A percentile compares a stretch with the other conserved stretches of the same genome.
Evolutionary conservation across 305 asterid species (phyloP).

Genomic region (Ruellia speciosa): DNA sequence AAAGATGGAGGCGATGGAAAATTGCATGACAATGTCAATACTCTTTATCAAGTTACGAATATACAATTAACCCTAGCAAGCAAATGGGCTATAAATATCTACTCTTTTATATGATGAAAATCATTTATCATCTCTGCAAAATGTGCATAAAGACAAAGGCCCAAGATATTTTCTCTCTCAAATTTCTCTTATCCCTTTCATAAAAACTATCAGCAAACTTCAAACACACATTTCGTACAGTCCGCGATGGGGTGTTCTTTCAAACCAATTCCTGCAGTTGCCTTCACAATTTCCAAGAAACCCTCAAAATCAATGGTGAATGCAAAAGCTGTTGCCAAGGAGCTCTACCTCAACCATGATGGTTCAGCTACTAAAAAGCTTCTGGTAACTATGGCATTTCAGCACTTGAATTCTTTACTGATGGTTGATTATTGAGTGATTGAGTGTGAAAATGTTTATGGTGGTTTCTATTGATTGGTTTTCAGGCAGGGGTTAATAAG

Average conservation of each 20-base stretch:
- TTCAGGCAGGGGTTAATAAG: constrained; percentile 68
- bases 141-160: constrained; percentile 15
- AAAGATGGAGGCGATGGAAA: too few relatives aligned
- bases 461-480: neutral
- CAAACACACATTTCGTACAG: neutral
- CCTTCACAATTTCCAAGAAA: constrained; percentile 32
- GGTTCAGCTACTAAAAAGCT: constrained; percentile 68
- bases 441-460: neutral
- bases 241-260: constrained; percentile 40
- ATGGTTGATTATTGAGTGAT: neutral
- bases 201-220: constrained; percentile 8
- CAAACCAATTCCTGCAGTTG: constrained; percentile 40
- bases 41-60: too few relatives aligned
- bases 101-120: neutral
- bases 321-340: constrained; percentile 58
- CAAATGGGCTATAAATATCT: too few relatives aligned
- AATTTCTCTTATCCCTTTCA: constrained; percentile 26
- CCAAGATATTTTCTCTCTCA: constrained; percentile 22
- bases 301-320: constrained; percentile 28
- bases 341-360: constrained; percentile 64
- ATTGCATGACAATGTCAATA: too few relatives aligned
- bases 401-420: neutral
- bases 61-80: too few relatives aligned
- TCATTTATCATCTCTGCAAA: neutral
- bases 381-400: constrained; percentile 32